These are phyloP conservation scores for Eragrostis tef DNA, from an alignment of 202 grass and related monocot species.

Conservation along the genomic window DNA sequence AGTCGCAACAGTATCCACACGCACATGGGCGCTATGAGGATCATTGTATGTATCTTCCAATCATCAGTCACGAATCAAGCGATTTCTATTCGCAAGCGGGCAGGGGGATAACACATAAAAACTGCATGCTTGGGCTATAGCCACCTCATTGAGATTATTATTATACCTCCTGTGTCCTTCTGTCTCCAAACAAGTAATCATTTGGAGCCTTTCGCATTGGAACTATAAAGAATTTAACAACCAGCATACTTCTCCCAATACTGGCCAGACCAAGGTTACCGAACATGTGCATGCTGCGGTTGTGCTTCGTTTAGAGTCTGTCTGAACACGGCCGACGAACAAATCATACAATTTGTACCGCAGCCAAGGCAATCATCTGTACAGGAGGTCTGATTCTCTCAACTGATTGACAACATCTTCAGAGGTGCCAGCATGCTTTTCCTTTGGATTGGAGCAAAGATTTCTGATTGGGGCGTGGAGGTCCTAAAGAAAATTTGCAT, in stretches of 20 bases:
- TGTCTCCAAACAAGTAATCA: conserved; percentile 13
- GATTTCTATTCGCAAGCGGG: conserved; percentile 39
- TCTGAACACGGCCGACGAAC: conserved; percentile 33
- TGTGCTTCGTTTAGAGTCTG: not conserved
- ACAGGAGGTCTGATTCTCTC: conserved; percentile 45
- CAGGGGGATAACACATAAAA: conserved; percentile 48
- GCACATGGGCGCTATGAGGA: conserved; percentile 54
- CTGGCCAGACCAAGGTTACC: conserved; percentile 37
- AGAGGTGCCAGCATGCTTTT: conserved; percentile 45
- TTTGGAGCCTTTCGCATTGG: conserved; percentile 24
- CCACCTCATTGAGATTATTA: conserved; percentile 44
- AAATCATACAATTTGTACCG: conserved; percentile 30
- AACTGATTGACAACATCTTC: conserved; percentile 44
- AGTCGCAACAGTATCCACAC: conserved; percentile 46
- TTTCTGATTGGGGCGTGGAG: conserved; percentile 47
- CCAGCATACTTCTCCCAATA: conserved; percentile 17
- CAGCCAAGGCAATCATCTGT: conserved; percentile 36
- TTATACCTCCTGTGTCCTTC: conserved; percentile 30
- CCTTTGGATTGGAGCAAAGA: conserved; percentile 46
- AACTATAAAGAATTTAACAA: conserved; percentile 45
- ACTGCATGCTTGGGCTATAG: conserved; percentile 22
- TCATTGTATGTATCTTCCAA: conserved; percentile 50
- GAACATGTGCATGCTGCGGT: conserved; percentile 48
- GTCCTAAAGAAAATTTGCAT: conserved; percentile 48
- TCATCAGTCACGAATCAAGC: conserved; percentile 44